Conservation (phyloP, 2,329 filamentous ascomycete species). For the Claviceps humidiphila region DNA sequence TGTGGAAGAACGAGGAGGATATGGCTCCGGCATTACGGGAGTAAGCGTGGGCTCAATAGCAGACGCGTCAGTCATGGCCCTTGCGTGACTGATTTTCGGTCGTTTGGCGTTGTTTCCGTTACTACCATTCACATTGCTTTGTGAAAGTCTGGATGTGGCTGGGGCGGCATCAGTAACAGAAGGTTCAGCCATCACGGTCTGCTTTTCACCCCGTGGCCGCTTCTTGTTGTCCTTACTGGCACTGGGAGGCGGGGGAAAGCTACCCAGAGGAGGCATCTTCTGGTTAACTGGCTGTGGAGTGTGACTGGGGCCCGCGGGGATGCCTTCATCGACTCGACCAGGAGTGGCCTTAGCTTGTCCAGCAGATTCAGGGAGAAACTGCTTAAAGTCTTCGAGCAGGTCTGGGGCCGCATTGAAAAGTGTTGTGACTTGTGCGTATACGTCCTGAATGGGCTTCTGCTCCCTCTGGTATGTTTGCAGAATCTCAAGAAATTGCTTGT, state of each 20-base stretch:
- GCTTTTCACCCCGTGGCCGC: slow-evolving; percentile 51
- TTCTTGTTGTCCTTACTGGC: slow-evolving; percentile 88
- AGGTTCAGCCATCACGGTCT: slow-evolving; percentile 33
- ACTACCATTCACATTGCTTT: slow-evolving; percentile 23
- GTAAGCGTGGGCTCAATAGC: slow-evolving; percentile 76
- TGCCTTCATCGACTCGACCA: slow-evolving; percentile 43
- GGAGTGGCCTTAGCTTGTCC: slow-evolving; percentile 37
- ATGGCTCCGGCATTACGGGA: slow-evolving; percentile 74
- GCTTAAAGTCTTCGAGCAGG: slow-evolving; percentile 94
- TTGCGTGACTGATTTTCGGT: slow-evolving; percentile 60
- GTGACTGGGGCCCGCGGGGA: slow-evolving; percentile 31
- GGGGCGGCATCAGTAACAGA: slow-evolving; percentile 27
- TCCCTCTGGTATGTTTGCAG: slow-evolving; percentile 96
- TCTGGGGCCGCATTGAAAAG: slow-evolving; percentile 90
- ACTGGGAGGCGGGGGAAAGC: slow-evolving; percentile 73
- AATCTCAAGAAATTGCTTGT: slow-evolving; percentile 98
- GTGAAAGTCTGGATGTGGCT: slow-evolving; percentile 20
- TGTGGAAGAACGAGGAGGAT: slow-evolving; percentile 60
- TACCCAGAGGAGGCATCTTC: slow-evolving; percentile 86
- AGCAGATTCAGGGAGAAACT: slow-evolving; percentile 85
- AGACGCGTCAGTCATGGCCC: slow-evolving; percentile 43
- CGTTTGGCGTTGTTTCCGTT: slow-evolving; percentile 40
- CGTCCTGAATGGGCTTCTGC: slow-evolving; percentile 95
- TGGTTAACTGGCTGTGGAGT: slow-evolving; percentile 48
- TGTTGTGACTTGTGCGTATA: slow-evolving; percentile 91